A percentile compares a stretch with the other conserved stretches of the same genome.
These are phyloP conservation scores for Bryopsis sp. DNA, from an alignment of 139 green algal genomes.

Conservation along the genomic window DNA sequence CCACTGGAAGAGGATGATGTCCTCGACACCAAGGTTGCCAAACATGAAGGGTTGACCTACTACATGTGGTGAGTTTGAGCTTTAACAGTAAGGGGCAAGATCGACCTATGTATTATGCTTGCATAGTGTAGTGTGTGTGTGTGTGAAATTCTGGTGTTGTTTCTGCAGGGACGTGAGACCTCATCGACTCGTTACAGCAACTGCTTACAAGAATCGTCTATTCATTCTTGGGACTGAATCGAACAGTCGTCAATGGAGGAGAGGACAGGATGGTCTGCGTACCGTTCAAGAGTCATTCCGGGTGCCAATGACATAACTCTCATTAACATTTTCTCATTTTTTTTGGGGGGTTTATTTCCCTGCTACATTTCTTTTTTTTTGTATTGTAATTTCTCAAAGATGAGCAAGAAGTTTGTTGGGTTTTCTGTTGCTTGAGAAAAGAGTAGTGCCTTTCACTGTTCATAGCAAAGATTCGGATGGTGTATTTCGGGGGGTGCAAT, in stretches of 20 bases:
- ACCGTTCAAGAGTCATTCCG: background rate
- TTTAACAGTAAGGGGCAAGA: background rate
- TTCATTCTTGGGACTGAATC: conserved; percentile 60
- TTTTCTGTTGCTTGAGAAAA: no score
- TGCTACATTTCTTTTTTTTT: no score
- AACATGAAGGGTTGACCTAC: conserved; percentile 43
- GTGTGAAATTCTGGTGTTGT: background rate
- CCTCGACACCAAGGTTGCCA: conserved; percentile 29
- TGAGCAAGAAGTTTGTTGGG: no score
- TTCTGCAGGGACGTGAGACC: conserved; percentile 33
- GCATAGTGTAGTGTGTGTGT: conserved; percentile 1
- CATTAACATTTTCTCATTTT: no score
- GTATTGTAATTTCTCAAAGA: no score
- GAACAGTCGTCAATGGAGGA: conserved; percentile 59
- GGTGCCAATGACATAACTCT: background rate
- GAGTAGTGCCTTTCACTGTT: no score
- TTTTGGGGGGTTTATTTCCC: no score
- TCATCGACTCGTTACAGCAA: conserved; percentile 53
- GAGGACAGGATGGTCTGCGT: conserved; percentile 23
- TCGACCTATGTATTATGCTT: no score
- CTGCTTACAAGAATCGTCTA: conserved; percentile 63
- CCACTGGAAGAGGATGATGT: conserved; percentile 65
- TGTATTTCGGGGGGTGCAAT: no score
- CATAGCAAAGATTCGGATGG: no score
- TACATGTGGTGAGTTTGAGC: conserved; percentile 50